Percentiles rank a stretch among this genome's conserved stretches.
These are phyloP conservation scores for Mikania micrantha DNA, from an alignment of 129 eudicot genomes.

Conservation along the genomic window DNA sequence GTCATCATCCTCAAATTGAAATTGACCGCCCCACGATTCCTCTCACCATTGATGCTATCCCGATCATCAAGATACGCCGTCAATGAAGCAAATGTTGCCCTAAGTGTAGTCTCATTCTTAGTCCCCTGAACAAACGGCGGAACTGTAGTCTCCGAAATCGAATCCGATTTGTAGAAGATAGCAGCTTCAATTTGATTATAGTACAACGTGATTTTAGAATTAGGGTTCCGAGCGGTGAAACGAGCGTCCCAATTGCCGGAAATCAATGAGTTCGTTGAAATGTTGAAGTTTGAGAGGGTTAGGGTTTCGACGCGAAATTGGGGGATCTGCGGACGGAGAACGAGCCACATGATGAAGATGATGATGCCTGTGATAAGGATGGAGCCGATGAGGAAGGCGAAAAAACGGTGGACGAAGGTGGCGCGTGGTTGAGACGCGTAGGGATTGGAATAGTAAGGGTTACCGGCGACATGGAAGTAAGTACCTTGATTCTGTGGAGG, in stretches of 20 bases:
- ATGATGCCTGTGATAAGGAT: slow-evolving; percentile 55
- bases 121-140: slow-evolving; percentile 67
- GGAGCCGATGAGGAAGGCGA: slow-evolving; percentile 44
- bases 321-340: slow-evolving; percentile 84
- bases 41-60: slow-evolving; percentile 33
- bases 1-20: slow-evolving; percentile 58
- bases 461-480: slow-evolving; percentile 35
- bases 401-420: slow-evolving; percentile 71
- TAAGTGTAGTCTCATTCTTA: slow-evolving; percentile 32
- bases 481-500: neutral
- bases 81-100: slow-evolving; percentile 45
- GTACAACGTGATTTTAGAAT: slow-evolving; percentile 46
- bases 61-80: slow-evolving; percentile 31
- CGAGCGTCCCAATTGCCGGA: slow-evolving; percentile 47
- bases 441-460: slow-evolving; percentile 37
- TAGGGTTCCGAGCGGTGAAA: slow-evolving; percentile 60
- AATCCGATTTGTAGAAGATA: slow-evolving; percentile 30
- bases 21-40: slow-evolving; percentile 36
- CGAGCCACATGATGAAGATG: slow-evolving; percentile 65
- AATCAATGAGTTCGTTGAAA: slow-evolving; percentile 26
- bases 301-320: slow-evolving; percentile 55
- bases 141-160: slow-evolving; percentile 36
- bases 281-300: slow-evolving; percentile 46
- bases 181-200: slow-evolving; percentile 50
- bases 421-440: slow-evolving; percentile 54